Evolutionary conservation across 73 alveolate species (phyloP).

Genomic region (Paramecium caudatum): DNA sequence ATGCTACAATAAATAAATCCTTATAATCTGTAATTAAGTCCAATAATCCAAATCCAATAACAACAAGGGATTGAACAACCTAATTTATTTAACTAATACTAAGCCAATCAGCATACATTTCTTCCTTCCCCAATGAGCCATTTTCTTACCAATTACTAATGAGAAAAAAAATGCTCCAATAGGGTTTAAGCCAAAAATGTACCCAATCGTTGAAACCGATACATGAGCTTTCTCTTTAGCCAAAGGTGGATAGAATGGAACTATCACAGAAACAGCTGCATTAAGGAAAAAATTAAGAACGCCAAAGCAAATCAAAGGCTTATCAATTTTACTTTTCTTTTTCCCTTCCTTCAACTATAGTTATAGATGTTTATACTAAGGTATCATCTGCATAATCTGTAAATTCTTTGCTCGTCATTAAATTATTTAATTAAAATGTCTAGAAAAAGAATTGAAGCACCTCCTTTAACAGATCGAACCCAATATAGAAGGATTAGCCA

Average conservation of each 20-base stretch:
- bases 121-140: constrained; percentile 74
- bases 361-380: neutral
- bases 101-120: constrained; percentile 71
- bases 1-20: constrained; percentile 56
- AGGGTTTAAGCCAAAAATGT: constrained; percentile 72
- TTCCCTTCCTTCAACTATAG: constrained; percentile 18
- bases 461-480: neutral
- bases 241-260: constrained; percentile 74
- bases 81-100: neutral
- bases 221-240: constrained; percentile 73
- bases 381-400: constrained; percentile 48
- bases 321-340: constrained; percentile 24
- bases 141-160: constrained; percentile 67
- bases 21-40: constrained; percentile 48
- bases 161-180: constrained; percentile 74
- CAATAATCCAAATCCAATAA: constrained; percentile 69
- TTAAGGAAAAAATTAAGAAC: constrained; percentile 70
- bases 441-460: constrained; percentile 3
- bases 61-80: constrained; percentile 33
- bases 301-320: constrained; percentile 49
- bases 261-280: constrained; percentile 77
- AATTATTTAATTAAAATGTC: too few relatives aligned
- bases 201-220: constrained; percentile 61
- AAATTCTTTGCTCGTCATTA: too few relatives aligned
- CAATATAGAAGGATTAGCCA: neutral